Percentiles rank a stretch among this genome's conserved stretches.
These are phyloP conservation scores for Mallotus japonicus DNA, from an alignment of 441 rosid species.

Conservation along the genomic window DNA sequence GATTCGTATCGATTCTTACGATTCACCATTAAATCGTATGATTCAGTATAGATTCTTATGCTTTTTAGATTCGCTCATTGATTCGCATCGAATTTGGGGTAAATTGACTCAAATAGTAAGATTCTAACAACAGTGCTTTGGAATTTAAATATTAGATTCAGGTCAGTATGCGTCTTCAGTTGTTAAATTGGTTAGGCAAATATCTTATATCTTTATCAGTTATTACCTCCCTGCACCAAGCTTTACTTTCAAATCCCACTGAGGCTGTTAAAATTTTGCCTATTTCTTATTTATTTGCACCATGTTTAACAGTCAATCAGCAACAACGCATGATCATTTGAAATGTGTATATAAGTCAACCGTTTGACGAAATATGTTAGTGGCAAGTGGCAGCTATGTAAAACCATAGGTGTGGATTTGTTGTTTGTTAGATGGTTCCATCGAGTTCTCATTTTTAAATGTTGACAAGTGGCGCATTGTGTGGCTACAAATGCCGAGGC, in stretches of 20 bases:
- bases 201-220: too few relatives aligned
- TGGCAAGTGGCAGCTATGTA: neutral
- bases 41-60: too few relatives aligned
- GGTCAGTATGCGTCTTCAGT: neutral
- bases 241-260: conserved; percentile 2
- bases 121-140: too few relatives aligned
- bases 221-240: neutral
- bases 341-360: neutral
- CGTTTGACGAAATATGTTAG: conserved; percentile 1
- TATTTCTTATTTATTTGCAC: neutral
- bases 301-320: conserved; percentile 7
- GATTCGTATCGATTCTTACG: too few relatives aligned
- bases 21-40: too few relatives aligned
- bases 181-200: neutral
- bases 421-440: neutral
- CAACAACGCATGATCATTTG: neutral
- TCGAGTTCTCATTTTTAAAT: conserved; percentile 2
- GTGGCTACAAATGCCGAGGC: neutral
- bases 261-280: neutral
- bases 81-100: too few relatives aligned
- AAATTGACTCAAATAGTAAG: too few relatives aligned
- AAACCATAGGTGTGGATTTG: too few relatives aligned
- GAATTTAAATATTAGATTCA: neutral
- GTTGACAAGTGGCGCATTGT: neutral
- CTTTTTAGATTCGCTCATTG: too few relatives aligned